phyloP scores from a whole-genome alignment of 1,284 basidiomycete genomes.

The Sanguinoderma infundibulare region DNA sequence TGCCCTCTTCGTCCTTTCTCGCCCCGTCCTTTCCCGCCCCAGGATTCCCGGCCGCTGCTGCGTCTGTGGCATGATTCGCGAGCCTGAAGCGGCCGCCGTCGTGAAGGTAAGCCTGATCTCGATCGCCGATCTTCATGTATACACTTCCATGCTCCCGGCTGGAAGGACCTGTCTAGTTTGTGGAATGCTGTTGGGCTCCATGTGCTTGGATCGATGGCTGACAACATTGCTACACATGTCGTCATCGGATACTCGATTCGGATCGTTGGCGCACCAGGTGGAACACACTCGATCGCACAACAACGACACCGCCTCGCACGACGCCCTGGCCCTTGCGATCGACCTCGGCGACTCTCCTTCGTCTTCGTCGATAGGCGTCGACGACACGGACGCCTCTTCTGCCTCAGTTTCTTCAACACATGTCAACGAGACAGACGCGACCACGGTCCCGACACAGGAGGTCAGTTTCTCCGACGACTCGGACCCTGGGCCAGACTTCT shows the following conservation, averaged over 20 bases:
- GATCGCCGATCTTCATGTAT: not conserved
- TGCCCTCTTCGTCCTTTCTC: not conserved
- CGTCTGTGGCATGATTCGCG: not conserved
- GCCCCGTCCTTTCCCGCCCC: not conserved
- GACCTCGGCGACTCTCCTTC: not conserved
- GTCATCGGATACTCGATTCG: not conserved
- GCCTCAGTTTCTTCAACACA: too few species aligned
- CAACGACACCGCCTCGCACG: not conserved
- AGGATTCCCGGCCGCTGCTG: not conserved
- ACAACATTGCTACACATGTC: constrained; percentile 3
- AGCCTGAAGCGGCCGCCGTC: not conserved
- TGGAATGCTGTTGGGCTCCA: too few species aligned
- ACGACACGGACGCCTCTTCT: not conserved
- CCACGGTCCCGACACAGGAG: too few species aligned
- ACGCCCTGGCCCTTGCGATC: not conserved
- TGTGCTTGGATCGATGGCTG: not conserved
- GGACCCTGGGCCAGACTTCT: not conserved
- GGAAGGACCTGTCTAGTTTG: not conserved
- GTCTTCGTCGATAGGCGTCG: not conserved
- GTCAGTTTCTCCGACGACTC: not conserved
- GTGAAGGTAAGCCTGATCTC: not conserved
- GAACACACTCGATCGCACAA: not conserved
- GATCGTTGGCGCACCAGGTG: not conserved
- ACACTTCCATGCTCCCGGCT: too few species aligned
- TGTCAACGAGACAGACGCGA: too few species aligned